Evolutionary conservation across 139 green algal species (phyloP).

Genomic region (Tetraselmis striata): DNA sequence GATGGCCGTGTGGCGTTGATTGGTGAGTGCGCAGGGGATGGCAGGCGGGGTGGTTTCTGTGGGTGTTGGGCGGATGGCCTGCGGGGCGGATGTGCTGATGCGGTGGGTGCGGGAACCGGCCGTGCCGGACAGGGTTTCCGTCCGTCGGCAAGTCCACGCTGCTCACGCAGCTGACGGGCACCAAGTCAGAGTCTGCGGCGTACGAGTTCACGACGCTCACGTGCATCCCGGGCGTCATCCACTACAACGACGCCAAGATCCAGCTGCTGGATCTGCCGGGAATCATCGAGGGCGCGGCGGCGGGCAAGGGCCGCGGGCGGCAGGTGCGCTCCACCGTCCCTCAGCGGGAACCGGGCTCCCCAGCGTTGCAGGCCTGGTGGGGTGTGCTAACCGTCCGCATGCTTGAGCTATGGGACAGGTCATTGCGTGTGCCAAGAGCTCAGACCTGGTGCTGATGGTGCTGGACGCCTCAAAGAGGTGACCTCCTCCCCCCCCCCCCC

Average conservation of each 20-base stretch:
- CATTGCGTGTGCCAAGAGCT: slow-evolving; percentile 97
- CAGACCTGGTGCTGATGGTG: slow-evolving; percentile 98
- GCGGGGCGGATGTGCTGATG: background rate
- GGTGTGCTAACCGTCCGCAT: background rate
- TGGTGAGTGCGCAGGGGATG: slow-evolving; percentile 34
- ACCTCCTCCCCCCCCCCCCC: background rate
- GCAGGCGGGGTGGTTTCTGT: background rate
- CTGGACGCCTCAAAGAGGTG: slow-evolving; percentile 87
- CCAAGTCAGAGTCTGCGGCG: slow-evolving; percentile 74
- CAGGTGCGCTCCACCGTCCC: too few species aligned
- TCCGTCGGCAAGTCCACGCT: slow-evolving; percentile 98
- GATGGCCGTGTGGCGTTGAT: slow-evolving; percentile 92
- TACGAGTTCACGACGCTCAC: slow-evolving; percentile 99
- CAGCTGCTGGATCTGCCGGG: slow-evolving; percentile 97
- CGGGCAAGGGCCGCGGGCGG: slow-evolving; percentile 88
- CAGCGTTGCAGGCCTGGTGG: too few species aligned
- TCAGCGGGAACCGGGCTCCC: too few species aligned
- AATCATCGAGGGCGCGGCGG: slow-evolving; percentile 95
- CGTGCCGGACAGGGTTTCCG: slow-evolving; percentile 89
- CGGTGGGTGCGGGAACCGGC: too few species aligned
- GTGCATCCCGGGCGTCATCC: slow-evolving; percentile 95
- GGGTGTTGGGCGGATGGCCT: background rate
- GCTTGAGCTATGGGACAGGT: slow-evolving; percentile 63
- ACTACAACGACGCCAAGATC: slow-evolving; percentile 99
- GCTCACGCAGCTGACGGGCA: slow-evolving; percentile 88